Evolutionary conservation across 2,329 filamentous ascomycete genomes (phyloP).

Genomic region (Claviceps cyperi): DNA sequence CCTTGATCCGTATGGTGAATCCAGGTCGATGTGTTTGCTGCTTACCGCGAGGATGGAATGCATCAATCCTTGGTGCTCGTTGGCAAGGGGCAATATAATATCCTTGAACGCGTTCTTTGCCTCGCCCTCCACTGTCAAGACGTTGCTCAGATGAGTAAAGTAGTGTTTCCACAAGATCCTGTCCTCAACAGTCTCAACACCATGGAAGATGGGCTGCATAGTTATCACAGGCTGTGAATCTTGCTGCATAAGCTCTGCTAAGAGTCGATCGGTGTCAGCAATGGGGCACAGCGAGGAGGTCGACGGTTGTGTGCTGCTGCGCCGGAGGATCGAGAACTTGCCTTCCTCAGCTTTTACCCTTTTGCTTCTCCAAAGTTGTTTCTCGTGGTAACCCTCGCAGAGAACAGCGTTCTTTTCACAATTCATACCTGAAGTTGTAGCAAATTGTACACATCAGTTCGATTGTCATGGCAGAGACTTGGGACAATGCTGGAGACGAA

Average conservation of each 20-base stretch:
- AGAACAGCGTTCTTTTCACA: slow-evolving; percentile 89
- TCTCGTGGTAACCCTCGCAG: slow-evolving; percentile 80
- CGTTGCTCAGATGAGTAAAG: slow-evolving; percentile 60
- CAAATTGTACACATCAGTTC: neutral
- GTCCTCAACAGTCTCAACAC: slow-evolving; percentile 68
- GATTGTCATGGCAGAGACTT: neutral
- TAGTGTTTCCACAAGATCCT: slow-evolving; percentile 74
- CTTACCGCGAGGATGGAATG: slow-evolving; percentile 77
- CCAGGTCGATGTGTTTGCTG: slow-evolving; percentile 57
- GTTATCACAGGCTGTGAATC: slow-evolving; percentile 38
- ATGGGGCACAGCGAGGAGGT: neutral
- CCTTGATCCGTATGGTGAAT: slow-evolving; percentile 40
- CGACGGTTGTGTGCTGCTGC: neutral
- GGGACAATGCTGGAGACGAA: neutral
- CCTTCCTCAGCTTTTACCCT: slow-evolving; percentile 61
- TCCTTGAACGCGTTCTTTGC: slow-evolving; percentile 75
- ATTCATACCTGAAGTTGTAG: slow-evolving; percentile 47
- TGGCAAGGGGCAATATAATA: slow-evolving; percentile 68
- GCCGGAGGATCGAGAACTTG: slow-evolving; percentile 16
- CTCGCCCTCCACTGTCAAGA: slow-evolving; percentile 70
- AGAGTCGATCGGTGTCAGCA: neutral
- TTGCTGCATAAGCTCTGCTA: slow-evolving; percentile 32
- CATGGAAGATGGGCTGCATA: slow-evolving; percentile 57
- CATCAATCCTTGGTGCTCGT: slow-evolving; percentile 70
- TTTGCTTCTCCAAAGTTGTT: slow-evolving; percentile 76